Base-by-base conservation (phyloP, 345 rosid species). In the Populus deltoides region DNA sequence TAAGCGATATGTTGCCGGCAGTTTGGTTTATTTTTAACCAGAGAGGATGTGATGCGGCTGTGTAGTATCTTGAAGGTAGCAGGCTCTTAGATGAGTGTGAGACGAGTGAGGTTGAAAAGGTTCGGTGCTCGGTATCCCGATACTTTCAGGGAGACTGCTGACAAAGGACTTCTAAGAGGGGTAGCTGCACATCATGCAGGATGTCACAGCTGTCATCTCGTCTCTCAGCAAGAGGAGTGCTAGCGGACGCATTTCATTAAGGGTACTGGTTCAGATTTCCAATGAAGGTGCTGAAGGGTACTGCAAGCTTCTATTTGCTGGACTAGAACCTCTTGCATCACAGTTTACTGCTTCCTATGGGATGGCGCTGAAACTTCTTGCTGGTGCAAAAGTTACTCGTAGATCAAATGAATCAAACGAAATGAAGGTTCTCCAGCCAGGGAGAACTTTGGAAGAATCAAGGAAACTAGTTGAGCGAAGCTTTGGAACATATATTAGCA, bases 131-230 rank as follows among this genome's bases (percentile, higher is more conserved):
- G 87, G 78, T 90, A 93, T 83, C 98, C 99, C 24, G 99, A 95
- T 84, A 98, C 99, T 72, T 90, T 93, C 74, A 86, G 98, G 81
- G 98, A 93, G 83, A 81, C 86, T 78, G 93, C 98, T 49, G 87
- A 90, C 57, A 89, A 90, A 87, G 99, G 99, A 78, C 92, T 96
- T 77, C 81, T 87, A 63, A 85, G 81, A 76, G 99, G 98, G 78
- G 90, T 89, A 82, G 97, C 98, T 77, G 97, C 98, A 15, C 99
- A 96, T 85, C 99, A 96, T 85, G 98, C 99, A 27, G 99, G 99
- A 61, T 96, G 99, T 87, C 87, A 90, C 98, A 8, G 90, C 98
- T 71, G 93, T 93, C 53, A 89, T 96, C 71, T 88, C 98, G n/a
- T 87, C 97, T 88, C 90, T 93, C 65, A 85, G 92, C 69, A 92